Evolutionary conservation across 2,329 filamentous ascomycete species (phyloP), one percentile per base, ranked within the genome.

Genomic region (Metarhizium rileyi): DNA sequence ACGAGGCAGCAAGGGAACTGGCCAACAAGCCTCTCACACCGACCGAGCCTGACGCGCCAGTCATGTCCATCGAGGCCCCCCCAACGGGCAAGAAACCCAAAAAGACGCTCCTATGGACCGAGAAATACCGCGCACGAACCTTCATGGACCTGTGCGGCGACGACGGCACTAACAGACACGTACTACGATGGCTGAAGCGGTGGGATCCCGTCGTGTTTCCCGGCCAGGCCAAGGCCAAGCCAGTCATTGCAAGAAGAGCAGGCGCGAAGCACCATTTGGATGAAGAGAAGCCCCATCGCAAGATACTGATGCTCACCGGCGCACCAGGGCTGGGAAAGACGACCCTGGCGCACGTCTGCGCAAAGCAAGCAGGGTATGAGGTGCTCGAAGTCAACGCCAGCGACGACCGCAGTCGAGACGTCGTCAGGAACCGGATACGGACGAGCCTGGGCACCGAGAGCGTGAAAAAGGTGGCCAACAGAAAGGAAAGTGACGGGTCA

Each of bases 311-410:
- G 61, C 72, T 98, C 16, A 90, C 91, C 1, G 94, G 93, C 0
- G 90, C 93, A 0, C 93, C 93, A 0, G 93, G 93, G 2, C 72
- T 98, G 10, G 93, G 93, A 26, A 98, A 98, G 71, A 98, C 93
- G 0, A 98, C 93, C 0, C 67, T 98, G 44, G 93, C 93, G 2
- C 93, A 98, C 66, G 93, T 98, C 0, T 97, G 93, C 63, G 94
- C 94, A 0, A 84, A 77, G 57, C 93, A 98, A 67, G 93, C 93
- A 5, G 93, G 93, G 0, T 98, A 98, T 60, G 93, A 97, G 61
- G 87, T 95, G 1, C 79, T 97, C 62, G 93, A 98, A 64, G 95
- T 98, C 68, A 98, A 98, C 60, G 93, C 94, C 8, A 97, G 91
- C 59, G 93, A 98, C 62, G 94, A 98, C 63, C 79, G 93, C 59